Evolutionary conservation across 495 filamentous ascomycete genomes (phyloP), one percentile per base, ranked within the genome.

Genomic region (Polyplosphaeria fusca): DNA sequence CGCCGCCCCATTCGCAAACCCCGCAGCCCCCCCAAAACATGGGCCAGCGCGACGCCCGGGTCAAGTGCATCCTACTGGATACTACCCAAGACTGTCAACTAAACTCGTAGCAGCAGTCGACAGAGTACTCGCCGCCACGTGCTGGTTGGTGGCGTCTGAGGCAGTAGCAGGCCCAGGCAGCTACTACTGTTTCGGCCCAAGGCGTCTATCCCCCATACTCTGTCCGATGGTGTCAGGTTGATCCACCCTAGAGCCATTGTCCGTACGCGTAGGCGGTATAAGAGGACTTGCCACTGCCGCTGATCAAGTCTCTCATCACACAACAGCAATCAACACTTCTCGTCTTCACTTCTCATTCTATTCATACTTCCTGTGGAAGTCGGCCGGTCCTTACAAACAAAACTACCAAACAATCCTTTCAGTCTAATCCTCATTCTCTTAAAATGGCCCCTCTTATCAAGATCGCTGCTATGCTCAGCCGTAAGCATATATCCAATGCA

Each of bases 371-470:
- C 50, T 40, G 45, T 35, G 13, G 51, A 61, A 55, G 58, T 25
- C 58, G 58, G 50, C 45, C 58, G 50, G 50, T 61, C 51, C 58
- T 51, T 55, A 61, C 51, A 5, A 20, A 25, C 24, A 28, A 42
- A 19, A 12, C 20, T 30, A 52, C 28, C 7, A 14, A 27, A 28
- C 11, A n/a, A 25, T 2, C 4, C n/a, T 39, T 22, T 51, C 2
- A 12, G n/a, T 51, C 23, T 43, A 27, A 22, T 24, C 11, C 35
- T 14, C 16, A 42, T 11, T 42, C 43, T 43, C 4, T 11, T 18
- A 47, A 27, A 43, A 61, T 61, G 58, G 50, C 58, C 27, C 58
- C 58, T 22, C 37, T 61, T 16, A 23, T 61, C 44, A 61, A 55
- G 38, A 43, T 55, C 25, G 23, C 46, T 28, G 38, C 58, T 39